phyloP scores from a whole-genome alignment of 371 early-diverging fungal genomes.

The Mucor plumbeus region DNA sequence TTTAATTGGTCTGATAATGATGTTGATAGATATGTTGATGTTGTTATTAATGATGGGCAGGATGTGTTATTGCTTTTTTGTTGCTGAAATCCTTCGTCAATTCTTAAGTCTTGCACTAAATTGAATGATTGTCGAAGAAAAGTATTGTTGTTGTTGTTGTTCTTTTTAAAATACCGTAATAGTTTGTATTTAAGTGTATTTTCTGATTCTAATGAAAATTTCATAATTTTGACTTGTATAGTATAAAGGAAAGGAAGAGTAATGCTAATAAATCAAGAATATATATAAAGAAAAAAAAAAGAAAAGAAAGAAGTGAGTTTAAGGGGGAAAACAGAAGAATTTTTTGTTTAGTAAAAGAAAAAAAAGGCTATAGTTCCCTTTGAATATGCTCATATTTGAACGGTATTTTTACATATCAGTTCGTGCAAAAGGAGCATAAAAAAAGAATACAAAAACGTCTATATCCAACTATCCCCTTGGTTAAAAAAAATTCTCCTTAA shows the following conservation, averaged over 20 bases:
- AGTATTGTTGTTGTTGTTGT: not conserved
- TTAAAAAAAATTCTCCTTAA: not conserved
- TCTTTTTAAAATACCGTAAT: slow-evolving; percentile 21
- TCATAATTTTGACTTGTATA: not conserved
- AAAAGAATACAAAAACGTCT: not conserved
- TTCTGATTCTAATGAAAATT: not conserved
- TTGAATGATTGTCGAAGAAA: slow-evolving; percentile 3
- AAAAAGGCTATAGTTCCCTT: not conserved
- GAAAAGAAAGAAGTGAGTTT: not conserved
- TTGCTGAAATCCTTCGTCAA: slow-evolving; percentile 29
- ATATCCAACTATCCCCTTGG: not conserved
- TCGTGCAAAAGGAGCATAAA: not conserved
- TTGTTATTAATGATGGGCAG: slow-evolving; percentile 6
- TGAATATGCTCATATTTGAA: not conserved
- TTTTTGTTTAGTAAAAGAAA: no score
- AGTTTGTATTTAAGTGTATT: slow-evolving; percentile 9
- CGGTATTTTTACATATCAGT: not conserved
- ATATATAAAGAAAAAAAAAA: not conserved
- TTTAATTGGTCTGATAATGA: not conserved
- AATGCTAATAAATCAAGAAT: not conserved
- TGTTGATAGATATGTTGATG: not conserved
- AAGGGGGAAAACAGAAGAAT: not conserved
- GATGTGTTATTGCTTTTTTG: slow-evolving; percentile 9
- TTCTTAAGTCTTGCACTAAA: slow-evolving; percentile 15
- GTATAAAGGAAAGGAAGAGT: not conserved